Evolutionary conservation across 164 flowering plant species (phyloP).

Genomic region (Sextonia rubra): DNA sequence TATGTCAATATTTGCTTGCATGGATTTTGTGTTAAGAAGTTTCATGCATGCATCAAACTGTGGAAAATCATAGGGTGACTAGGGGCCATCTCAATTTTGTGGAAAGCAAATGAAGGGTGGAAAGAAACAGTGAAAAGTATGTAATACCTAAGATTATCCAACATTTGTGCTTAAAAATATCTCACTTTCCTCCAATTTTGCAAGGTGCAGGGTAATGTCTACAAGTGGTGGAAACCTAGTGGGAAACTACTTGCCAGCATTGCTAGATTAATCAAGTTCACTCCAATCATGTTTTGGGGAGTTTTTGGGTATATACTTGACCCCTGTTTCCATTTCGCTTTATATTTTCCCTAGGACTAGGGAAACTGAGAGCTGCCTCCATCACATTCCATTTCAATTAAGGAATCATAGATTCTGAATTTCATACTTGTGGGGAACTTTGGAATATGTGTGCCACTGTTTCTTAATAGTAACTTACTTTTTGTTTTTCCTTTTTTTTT

Average conservation of each 20-base stretch:
- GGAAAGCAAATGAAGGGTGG: background rate
- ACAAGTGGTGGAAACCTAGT: slow-evolving; percentile 88
- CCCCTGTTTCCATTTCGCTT: background rate
- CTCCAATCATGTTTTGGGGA: slow-evolving; percentile 84
- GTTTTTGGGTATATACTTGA: slow-evolving; percentile 53
- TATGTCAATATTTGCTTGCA: background rate
- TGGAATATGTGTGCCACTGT: background rate
- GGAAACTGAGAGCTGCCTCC: too few species aligned
- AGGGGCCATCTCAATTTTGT: background rate
- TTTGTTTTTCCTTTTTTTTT: background rate
- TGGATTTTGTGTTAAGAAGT: too few species aligned
- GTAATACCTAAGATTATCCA: background rate
- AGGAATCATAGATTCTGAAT: too few species aligned
- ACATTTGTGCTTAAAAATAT: too few species aligned
- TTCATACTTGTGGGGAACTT: too few species aligned
- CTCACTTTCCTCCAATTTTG: background rate
- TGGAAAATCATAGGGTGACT: background rate
- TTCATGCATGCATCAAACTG: background rate
- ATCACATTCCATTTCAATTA: too few species aligned
- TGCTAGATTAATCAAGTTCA: slow-evolving; percentile 65
- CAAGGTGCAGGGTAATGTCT: slow-evolving; percentile 51
- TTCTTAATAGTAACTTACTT: too few species aligned
- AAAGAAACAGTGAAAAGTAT: background rate
- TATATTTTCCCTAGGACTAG: too few species aligned
- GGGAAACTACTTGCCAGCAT: slow-evolving; percentile 43